Evolutionary conservation across 768 basidiomycete species (phyloP).

Genomic region (Lactifluus piperatus): DNA sequence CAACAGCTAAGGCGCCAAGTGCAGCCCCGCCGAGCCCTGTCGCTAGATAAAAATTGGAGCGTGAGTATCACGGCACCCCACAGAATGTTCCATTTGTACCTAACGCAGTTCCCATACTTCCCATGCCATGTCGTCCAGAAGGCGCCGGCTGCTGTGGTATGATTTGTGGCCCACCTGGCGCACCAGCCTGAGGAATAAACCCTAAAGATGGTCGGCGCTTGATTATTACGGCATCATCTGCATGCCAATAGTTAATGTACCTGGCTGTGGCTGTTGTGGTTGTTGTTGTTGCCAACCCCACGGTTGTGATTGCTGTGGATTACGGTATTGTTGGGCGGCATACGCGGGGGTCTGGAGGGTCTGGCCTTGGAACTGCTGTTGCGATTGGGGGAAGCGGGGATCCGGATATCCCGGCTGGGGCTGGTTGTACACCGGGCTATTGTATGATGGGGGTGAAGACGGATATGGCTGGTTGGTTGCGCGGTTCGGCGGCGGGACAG

Average conservation of each 20-base stretch:
- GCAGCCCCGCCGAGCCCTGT: slow-evolving; percentile 53
- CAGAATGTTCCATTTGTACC: slow-evolving; percentile 2
- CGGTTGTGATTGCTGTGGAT: slow-evolving; percentile 6
- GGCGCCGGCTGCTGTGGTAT: not conserved
- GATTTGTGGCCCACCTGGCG: not conserved
- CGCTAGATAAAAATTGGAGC: not conserved
- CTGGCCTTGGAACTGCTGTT: not conserved
- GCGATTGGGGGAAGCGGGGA: not conserved
- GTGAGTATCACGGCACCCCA: not conserved
- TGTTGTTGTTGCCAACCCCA: slow-evolving; percentile 14
- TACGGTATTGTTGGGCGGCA: slow-evolving; percentile 22
- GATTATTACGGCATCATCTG: not conserved
- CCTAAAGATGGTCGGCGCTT: not conserved
- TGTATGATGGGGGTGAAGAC: slow-evolving; percentile 25
- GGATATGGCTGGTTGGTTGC: slow-evolving; percentile 15
- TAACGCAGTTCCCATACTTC: not conserved
- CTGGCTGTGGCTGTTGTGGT: slow-evolving; percentile 11
- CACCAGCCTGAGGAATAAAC: slow-evolving; percentile 2
- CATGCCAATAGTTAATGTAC: not conserved
- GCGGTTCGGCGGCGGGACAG: slow-evolving; percentile 34
- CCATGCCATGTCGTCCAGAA: not conserved
- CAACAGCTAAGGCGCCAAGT: slow-evolving; percentile 45
- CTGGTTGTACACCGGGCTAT: slow-evolving; percentile 11
- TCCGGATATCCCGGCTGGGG: no score
- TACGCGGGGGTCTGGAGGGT: not conserved